Conservation (phyloP, 2,329 filamentous ascomycete genomes). For the Sporothrix pseudoabietina region DNA sequence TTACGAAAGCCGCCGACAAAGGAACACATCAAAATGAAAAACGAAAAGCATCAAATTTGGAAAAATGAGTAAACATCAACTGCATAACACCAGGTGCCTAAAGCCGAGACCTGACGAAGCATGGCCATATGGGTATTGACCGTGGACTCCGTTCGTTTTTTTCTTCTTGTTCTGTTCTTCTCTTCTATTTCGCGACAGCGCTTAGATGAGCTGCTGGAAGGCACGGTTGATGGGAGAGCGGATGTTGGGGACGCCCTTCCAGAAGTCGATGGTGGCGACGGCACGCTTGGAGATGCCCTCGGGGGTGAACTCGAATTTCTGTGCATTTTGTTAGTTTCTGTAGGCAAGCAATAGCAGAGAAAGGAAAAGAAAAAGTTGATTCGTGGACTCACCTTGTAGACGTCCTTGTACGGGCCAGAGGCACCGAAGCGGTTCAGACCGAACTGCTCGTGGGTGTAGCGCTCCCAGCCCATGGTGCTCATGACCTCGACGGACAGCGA, state of each 20-base stretch:
- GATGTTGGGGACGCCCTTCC: constrained; percentile 87
- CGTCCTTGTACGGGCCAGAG: constrained; percentile 94
- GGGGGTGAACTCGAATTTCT: constrained; percentile 98
- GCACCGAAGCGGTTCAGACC: constrained; percentile 99
- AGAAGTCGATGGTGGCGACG: constrained; percentile 90
- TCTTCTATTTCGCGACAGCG: not conserved
- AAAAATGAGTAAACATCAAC: constrained; percentile 29
- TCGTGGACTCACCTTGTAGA: constrained; percentile 64
- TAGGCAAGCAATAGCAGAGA: constrained; percentile 36
- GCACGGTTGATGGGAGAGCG: constrained; percentile 96
- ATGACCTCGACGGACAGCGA: constrained; percentile 93
- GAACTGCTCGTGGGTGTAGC: constrained; percentile 99
- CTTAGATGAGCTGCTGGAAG: constrained; percentile 94
- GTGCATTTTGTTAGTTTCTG: constrained; percentile 40
- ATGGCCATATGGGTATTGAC: not conserved
- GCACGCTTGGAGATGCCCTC: constrained; percentile 97
- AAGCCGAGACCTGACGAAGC: constrained; percentile 21
- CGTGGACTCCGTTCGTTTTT: not conserved
- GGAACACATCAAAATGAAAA: constrained; percentile 7
- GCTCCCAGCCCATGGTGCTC: constrained; percentile 97
- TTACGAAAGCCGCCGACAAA: constrained; percentile 20
- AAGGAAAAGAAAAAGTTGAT: not conserved
- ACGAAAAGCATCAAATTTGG: constrained; percentile 8
- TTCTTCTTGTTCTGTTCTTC: not conserved
- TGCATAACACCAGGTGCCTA: constrained; percentile 19